Evolutionary conservation across 495 filamentous ascomycete species (phyloP).

Genomic region (Penicillium manginii): DNA sequence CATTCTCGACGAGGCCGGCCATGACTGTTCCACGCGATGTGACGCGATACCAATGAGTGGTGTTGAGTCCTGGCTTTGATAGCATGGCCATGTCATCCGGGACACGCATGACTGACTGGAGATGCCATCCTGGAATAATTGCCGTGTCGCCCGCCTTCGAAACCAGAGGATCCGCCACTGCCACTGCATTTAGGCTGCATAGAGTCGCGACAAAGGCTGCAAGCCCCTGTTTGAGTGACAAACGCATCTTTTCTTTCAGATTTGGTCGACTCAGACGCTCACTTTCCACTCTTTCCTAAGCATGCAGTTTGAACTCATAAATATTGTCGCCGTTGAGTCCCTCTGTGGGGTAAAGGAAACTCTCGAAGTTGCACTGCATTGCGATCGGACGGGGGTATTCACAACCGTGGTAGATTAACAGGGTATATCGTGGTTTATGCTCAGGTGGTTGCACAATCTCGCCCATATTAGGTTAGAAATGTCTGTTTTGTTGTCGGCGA

Average conservation of each 20-base stretch:
- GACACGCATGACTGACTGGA: conserved; percentile 51
- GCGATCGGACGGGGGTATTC: conserved; percentile 4
- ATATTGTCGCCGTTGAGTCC: not conserved
- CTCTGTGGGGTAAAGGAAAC: not conserved
- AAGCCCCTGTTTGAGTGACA: not conserved
- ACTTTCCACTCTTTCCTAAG: not conserved
- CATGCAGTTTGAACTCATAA: not conserved
- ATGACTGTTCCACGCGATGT: conserved; percentile 58
- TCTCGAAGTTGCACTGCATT: conserved; percentile 12
- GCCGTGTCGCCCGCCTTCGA: conserved; percentile 34
- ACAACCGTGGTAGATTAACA: conserved; percentile 11
- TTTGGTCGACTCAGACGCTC: not conserved
- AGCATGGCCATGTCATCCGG: conserved; percentile 41
- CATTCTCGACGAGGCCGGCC: conserved; percentile 57
- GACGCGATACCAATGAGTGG: conserved; percentile 57
- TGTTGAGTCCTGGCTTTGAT: conserved; percentile 51
- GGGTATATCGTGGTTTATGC: conserved; percentile 3
- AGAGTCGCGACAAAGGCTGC: conserved; percentile 5
- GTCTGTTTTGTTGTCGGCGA: conserved; percentile 6
- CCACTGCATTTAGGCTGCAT: not conserved
- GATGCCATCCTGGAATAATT: conserved; percentile 57
- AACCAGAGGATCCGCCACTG: conserved; percentile 13
- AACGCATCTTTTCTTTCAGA: not conserved
- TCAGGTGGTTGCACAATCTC: conserved; percentile 2
- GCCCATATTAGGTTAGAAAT: conserved; percentile 4